Evolutionary conservation across 768 basidiomycete genomes (phyloP), one percentile per base, ranked within the genome.

Genomic region (Suillus subluteus): DNA sequence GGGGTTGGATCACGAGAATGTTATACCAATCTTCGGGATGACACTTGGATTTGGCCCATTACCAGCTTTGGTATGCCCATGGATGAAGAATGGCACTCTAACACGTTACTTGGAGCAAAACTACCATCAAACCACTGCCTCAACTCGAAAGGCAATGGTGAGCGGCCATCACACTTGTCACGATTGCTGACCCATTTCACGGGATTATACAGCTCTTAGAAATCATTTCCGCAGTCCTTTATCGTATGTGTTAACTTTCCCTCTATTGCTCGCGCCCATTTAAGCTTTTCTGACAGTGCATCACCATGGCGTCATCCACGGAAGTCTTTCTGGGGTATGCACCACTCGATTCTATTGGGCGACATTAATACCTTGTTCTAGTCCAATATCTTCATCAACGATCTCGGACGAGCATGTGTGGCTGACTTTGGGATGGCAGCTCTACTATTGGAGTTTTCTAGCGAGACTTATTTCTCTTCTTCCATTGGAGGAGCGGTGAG

Each of bases 81-180:
- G 74, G 74, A 63, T 69, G 54, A 68, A 73, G n/a, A 73, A 75
- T 62, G 75, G 75, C 8, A 69, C 65, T 6, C 61, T 76, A 32
- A 72, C 65, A 11, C 55, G 41, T 16, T 73, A 73, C 55, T 62
- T 73, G 21, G 69, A 71, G 46, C 30, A 37, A 4, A 63, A 58
- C 26, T 18, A 56, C 26, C 21, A 50, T 35, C 16, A 50, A 65
- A 37, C 13, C n/a, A n/a, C 65, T 70, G 18, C 37, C 52, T 12
- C 40, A 65, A 12, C n/a, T 46, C n/a, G 64, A 70, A 48, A 62
- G 67, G 21, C 59, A n/a, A 37, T 75, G 40, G 74, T 75, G 15
- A 41, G 73, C 55, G 35, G 30, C 15, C 15, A 23, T 58, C 32
- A 21, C 6, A 40, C 15, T 21, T 21, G n/a, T 23, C 8, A 23